A percentile compares a stretch with the other conserved stretches of the same genome.
phyloP scores from a whole-genome alignment of 1,284 basidiomycete genomes.

The Sanghuangporus baumii region DNA sequence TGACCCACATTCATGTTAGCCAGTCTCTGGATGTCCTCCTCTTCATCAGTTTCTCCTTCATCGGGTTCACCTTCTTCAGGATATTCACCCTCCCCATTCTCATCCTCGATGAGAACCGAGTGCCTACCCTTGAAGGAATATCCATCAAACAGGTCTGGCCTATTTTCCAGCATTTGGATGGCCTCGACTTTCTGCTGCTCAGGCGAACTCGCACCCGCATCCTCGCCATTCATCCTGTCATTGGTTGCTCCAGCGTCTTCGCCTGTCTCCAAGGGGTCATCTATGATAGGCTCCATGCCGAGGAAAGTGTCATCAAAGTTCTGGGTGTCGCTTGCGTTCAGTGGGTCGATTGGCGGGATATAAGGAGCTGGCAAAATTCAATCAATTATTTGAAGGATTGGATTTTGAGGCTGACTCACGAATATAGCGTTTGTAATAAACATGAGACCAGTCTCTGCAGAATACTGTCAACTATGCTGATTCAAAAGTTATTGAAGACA shows the following conservation, averaged over 20 bases:
- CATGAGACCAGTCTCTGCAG: constrained; percentile 84
- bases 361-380: constrained; percentile 69
- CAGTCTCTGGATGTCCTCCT: constrained; percentile 22
- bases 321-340: constrained; percentile 91
- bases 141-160: constrained; percentile 76
- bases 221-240: constrained; percentile 62
- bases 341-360: constrained; percentile 89
- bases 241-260: constrained; percentile 26
- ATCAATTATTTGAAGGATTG: neutral
- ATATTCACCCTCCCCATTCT: constrained; percentile 39
- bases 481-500: constrained; percentile 21
- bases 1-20: constrained; percentile 14
- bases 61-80: constrained; percentile 39
- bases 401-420: constrained; percentile 41
- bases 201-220: constrained; percentile 54
- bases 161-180: constrained; percentile 44
- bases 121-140: constrained; percentile 85
- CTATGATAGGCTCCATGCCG: constrained; percentile 86
- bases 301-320: constrained; percentile 98
- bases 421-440: constrained; percentile 92
- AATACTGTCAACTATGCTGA: constrained; percentile 15
- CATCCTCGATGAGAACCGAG: constrained; percentile 69
- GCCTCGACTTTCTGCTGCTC: constrained; percentile 70
- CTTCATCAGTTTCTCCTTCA: constrained; percentile 28
- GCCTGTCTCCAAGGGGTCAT: constrained; percentile 43